Evolutionary conservation across 2,329 filamentous ascomycete genomes (phyloP).

Genomic region (Stromatinia cepivora): DNA sequence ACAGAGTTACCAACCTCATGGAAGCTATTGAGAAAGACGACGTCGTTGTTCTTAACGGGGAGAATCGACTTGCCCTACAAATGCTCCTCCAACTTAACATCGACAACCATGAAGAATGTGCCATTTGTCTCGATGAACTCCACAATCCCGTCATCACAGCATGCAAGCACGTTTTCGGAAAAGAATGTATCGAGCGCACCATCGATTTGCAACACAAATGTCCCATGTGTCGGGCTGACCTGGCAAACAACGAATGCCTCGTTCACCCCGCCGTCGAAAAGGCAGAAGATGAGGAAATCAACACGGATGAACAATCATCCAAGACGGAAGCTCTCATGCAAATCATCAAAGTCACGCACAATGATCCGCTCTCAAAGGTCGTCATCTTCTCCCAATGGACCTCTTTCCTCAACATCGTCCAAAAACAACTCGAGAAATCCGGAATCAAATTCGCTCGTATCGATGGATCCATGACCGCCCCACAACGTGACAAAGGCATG

Average conservation of each 20-base stretch:
- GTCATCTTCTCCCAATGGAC: constrained; percentile 80
- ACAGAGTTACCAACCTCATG: constrained; percentile 72
- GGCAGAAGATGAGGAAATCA: constrained; percentile 51
- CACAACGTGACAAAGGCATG: constrained; percentile 71
- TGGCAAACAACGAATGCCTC: constrained; percentile 60
- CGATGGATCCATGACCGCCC: constrained; percentile 75
- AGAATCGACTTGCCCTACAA: constrained; percentile 72
- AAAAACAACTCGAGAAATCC: constrained; percentile 62
- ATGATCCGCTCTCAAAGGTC: constrained; percentile 64
- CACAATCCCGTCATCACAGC: constrained; percentile 77
- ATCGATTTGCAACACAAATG: constrained; percentile 77
- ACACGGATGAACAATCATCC: constrained; percentile 68
- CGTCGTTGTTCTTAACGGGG: constrained; percentile 68
- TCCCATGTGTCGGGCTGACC: constrained; percentile 75
- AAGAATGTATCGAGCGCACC: constrained; percentile 69
- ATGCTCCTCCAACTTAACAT: constrained; percentile 74
- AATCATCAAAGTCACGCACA: constrained; percentile 69
- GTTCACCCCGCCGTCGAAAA: constrained; percentile 65
- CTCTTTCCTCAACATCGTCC: constrained; percentile 69
- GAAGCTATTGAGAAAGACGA: constrained; percentile 64
- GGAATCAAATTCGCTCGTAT: constrained; percentile 69
- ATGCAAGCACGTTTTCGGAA: constrained; percentile 80
- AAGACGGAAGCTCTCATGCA: constrained; percentile 80
- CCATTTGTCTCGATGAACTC: constrained; percentile 75
- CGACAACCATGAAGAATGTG: constrained; percentile 79